A percentile compares a stretch with the other conserved stretches of the same genome.
These are phyloP conservation scores for Graphilbum fragrans DNA, from an alignment of 2,329 filamentous ascomycete genomes.

Conservation along the genomic window DNA sequence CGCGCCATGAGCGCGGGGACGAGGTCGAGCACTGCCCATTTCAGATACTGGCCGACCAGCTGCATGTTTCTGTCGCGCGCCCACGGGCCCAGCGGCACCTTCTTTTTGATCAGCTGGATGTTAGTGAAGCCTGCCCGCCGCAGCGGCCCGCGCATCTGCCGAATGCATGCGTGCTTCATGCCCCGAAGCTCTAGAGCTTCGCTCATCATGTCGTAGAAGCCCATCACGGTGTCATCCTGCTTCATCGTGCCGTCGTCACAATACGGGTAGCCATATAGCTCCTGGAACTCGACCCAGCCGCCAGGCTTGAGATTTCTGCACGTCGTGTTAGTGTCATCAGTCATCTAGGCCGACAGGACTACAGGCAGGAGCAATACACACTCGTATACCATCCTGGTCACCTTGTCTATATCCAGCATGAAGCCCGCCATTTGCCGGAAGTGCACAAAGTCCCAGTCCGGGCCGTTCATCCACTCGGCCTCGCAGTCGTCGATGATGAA, in stretches of 20 bases:
- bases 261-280: constrained; percentile 26
- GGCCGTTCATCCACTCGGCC: constrained; percentile 40
- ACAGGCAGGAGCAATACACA: constrained; percentile 10
- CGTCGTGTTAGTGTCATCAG: too few relatives aligned
- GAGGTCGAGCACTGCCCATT: constrained; percentile 21
- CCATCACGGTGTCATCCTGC: constrained; percentile 22
- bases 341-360: background rate
- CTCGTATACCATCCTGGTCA: constrained; percentile 27
- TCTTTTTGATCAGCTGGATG: constrained; percentile 24
- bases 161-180: constrained; percentile 19
- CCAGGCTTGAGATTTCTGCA: constrained; percentile 28
- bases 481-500: constrained; percentile 54
- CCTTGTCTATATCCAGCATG: constrained; percentile 36
- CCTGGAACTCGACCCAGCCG: constrained; percentile 39
- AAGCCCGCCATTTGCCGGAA: constrained; percentile 35
- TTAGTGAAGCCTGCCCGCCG: constrained; percentile 28
- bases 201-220: constrained; percentile 15
- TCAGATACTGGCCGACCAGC: constrained; percentile 26
- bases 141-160: constrained; percentile 20
- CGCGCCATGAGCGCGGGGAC: constrained; percentile 23
- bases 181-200: constrained; percentile 21
- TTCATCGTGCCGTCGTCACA: constrained; percentile 33
- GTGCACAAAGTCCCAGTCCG: constrained; percentile 44
- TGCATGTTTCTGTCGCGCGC: constrained; percentile 23
- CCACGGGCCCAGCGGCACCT: constrained; percentile 33